These are phyloP conservation scores for Teunomyces gatunensis DNA, from an alignment of 805 yeast species.

Conservation along the genomic window DNA sequence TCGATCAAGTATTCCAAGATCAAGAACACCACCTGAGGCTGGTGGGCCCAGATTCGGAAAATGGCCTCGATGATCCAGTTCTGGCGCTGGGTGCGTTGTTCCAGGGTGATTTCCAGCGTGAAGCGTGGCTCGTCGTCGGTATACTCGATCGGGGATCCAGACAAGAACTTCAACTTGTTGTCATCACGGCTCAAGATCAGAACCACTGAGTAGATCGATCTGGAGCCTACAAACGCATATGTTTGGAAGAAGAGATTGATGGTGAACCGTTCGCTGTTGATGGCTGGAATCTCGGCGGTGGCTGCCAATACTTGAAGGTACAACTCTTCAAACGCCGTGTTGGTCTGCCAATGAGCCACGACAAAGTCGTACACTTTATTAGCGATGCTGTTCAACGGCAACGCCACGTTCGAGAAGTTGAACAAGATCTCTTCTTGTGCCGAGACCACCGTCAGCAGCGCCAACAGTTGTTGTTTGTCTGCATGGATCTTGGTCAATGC, in stretches of 20 bases:
- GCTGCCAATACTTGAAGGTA: conserved; percentile 29
- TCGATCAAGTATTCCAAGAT: conserved; percentile 43
- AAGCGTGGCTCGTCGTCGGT: conserved; percentile 34
- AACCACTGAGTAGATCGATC: conserved; percentile 65
- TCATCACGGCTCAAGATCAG: conserved; percentile 40
- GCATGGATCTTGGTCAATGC: conserved; percentile 22
- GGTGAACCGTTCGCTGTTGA: conserved; percentile 36
- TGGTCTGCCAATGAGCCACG: conserved; percentile 39
- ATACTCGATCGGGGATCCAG: conserved; percentile 31
- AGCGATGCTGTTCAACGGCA: conserved; percentile 37
- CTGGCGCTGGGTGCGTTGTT: conserved; percentile 27
- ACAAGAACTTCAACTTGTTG: conserved; percentile 35
- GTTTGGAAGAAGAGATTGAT: conserved; percentile 66
- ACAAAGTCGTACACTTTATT: conserved; percentile 41
- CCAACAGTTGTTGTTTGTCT: conserved; percentile 22
- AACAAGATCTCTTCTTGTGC: conserved; percentile 40
- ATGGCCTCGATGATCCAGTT: conserved; percentile 38
- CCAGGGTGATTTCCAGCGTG: conserved; percentile 24
- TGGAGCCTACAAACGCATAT: conserved; percentile 77
- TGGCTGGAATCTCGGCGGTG: conserved; percentile 13
- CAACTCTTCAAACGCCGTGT: conserved; percentile 33
- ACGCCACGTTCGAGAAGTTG: conserved; percentile 31
- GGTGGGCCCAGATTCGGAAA: conserved; percentile 43
- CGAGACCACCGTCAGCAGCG: conserved; percentile 19
- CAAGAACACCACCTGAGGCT: conserved; percentile 44